Evolutionary conservation across 2,329 filamentous ascomycete species (phyloP), one percentile per base, ranked within the genome.

Genomic region (Aotearoamyces nothofagi): DNA sequence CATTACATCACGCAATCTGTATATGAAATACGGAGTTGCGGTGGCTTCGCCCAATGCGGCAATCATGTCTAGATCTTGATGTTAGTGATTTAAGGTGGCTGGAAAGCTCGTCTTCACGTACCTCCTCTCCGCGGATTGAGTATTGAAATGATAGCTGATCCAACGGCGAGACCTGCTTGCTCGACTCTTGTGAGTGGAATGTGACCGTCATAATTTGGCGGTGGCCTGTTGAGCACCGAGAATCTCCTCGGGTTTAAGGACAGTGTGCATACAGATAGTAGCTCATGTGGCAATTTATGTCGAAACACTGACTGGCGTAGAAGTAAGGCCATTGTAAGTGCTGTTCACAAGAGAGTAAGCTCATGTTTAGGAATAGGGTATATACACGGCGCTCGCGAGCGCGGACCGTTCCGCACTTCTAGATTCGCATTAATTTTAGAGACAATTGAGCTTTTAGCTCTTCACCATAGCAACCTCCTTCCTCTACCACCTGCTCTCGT

Each of bases 21-120:
- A 72, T 54, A 94, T 86, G 60, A 96, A 94, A 65, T 84, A 93
- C 9, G 90, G 90, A 7, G 86, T 83, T 13, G 86, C 83, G 3
- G 90, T 96, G 15, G 86, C 76, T 62, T 98, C 90, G 48, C 86
- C 87, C n/a, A 92, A 70, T 17, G 83, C 71, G 17, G 90, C 90
- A 43, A 98, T 92, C 41, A 98, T 73, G 58, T 98, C 90, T 82
- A 45, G 8, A 17, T 8, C 4, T 32, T 14, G n/a, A 16, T 16
- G 19, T 34, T 13, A 39, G 27, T 31, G 19, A 20, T 17, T 17
- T 20, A 20, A 17, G n/a, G 9, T 9, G 31, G 24, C 30, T 15
- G 20, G 15, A n/a, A 16, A 17, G 26, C 15, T 15, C 17, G 33
- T 8, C 8, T n/a, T 20, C 19, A 20, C 44, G 28, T 60, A 78